phyloP scores from a whole-genome alignment of 169 alveolate genomes.

The Plasmodium sp. region DNA sequence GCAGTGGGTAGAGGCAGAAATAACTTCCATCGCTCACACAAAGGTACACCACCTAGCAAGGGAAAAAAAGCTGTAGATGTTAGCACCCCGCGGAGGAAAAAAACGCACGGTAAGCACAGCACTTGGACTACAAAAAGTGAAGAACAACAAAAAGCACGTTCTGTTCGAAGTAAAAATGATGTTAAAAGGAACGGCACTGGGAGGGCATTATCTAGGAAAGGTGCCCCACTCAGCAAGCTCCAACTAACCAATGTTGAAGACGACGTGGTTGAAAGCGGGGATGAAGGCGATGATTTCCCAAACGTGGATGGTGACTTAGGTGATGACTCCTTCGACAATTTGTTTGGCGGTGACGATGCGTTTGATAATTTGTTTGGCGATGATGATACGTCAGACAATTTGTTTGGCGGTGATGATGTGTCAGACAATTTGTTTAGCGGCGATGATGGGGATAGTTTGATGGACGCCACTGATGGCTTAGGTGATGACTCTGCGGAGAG shows the following conservation, averaged over 20 bases:
- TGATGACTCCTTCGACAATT: neutral
- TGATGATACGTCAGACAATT: neutral
- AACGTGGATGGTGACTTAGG: neutral
- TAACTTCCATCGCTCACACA: neutral
- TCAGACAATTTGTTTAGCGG: neutral
- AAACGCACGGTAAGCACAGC: neutral
- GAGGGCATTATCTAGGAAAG: neutral
- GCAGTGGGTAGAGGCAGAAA: neutral
- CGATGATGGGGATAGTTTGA: neutral
- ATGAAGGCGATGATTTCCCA: neutral
- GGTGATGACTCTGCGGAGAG: neutral
- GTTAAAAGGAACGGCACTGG: neutral
- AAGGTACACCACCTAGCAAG: neutral
- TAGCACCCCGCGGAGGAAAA: neutral
- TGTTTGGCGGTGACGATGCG: neutral
- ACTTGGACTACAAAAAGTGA: neutral
- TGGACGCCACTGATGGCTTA: neutral
- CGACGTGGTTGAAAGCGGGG: neutral
- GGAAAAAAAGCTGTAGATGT: neutral
- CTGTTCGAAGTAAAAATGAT: neutral
- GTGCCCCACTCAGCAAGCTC: neutral
- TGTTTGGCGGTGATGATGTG: neutral
- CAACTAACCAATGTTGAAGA: neutral
- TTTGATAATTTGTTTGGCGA: neutral
- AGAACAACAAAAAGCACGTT: neutral